Percentiles rank a stretch among this genome's conserved stretches.
phyloP scores from a whole-genome alignment of 129 eudicot species.

The Saussurea involucrata region DNA sequence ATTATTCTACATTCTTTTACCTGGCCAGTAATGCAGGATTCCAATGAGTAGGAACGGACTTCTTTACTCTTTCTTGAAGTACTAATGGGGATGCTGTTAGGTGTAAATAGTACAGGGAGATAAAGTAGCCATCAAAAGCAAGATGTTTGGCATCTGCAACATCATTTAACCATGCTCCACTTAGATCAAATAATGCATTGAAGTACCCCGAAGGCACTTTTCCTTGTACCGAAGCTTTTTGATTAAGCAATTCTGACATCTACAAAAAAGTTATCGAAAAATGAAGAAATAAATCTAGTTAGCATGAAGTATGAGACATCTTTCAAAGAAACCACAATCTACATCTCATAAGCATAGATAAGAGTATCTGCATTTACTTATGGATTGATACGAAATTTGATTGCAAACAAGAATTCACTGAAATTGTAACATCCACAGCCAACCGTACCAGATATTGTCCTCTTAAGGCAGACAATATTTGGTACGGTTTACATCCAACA shows the following conservation, averaged over 20 bases:
- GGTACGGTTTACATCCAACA: not conserved
- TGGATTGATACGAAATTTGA: not conserved
- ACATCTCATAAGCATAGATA: not conserved
- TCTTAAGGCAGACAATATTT: not conserved
- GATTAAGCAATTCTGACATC: conserved; percentile 98
- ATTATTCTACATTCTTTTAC: conserved; percentile 26
- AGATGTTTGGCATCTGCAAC: conserved; percentile 75
- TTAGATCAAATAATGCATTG: conserved; percentile 82
- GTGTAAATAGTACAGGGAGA: conserved; percentile 76
- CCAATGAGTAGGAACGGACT: conserved; percentile 90
- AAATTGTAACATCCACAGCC: not conserved
- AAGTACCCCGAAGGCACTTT: conserved; percentile 96
- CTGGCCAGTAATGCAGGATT: conserved; percentile 85
- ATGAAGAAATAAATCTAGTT: not conserved
- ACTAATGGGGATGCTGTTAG: conserved; percentile 74
- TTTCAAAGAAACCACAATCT: not conserved
- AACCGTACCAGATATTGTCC: not conserved
- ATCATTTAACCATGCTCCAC: conserved; percentile 88
- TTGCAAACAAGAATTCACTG: not conserved
- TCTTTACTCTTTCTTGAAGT: conserved; percentile 70
- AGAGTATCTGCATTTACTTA: not conserved
- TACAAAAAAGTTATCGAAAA: conserved; percentile 31
- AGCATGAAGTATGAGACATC: not conserved
- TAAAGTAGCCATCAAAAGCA: conserved; percentile 91
- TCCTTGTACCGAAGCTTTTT: conserved; percentile 83